Evolutionary conservation across 345 rosid genomes (phyloP).

Genomic region (Syzygium jambos): DNA sequence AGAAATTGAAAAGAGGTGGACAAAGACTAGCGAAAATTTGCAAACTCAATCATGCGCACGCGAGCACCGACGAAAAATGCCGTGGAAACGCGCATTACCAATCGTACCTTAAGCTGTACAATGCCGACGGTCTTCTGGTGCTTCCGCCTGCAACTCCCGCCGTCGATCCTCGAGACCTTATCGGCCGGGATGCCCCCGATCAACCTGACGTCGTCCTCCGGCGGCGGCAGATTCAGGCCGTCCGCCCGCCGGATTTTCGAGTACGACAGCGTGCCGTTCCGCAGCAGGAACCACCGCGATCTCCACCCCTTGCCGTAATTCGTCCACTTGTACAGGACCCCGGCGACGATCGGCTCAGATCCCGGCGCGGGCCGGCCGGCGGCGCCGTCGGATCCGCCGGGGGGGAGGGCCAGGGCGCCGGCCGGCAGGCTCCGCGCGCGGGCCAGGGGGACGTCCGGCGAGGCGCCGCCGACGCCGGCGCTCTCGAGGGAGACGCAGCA

Average conservation of each 20-base stretch:
- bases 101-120: conserved; percentile 75
- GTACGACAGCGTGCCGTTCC: conserved; percentile 72
- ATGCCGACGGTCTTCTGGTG: conserved; percentile 64
- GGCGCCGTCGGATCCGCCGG: conserved; percentile 38
- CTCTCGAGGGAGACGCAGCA: conserved; percentile 87
- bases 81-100: not conserved
- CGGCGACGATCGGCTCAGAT: conserved; percentile 72
- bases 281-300: conserved; percentile 86
- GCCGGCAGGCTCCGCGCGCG: conserved; percentile 67
- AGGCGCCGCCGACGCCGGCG: conserved; percentile 47
- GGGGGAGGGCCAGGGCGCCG: conserved; percentile 5
- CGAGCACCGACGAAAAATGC: not conserved
- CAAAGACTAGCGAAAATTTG: not conserved
- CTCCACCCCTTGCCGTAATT: conserved; percentile 99
- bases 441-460: conserved; percentile 44
- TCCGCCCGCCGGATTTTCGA: conserved; percentile 72
- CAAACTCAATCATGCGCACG: not conserved
- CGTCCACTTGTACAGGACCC: conserved; percentile 91
- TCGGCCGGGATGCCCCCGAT: conserved; percentile 64
- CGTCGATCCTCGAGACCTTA: conserved; percentile 48
- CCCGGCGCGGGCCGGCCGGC: conserved; percentile 15
- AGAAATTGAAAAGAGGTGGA: not conserved
- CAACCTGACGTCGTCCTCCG: conserved; percentile 51
- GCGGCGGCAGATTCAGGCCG: conserved; percentile 35
- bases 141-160: conserved; percentile 39